Conservation (phyloP, 192 early-diverging fungal genomes). For the Backusella westeae region DNA sequence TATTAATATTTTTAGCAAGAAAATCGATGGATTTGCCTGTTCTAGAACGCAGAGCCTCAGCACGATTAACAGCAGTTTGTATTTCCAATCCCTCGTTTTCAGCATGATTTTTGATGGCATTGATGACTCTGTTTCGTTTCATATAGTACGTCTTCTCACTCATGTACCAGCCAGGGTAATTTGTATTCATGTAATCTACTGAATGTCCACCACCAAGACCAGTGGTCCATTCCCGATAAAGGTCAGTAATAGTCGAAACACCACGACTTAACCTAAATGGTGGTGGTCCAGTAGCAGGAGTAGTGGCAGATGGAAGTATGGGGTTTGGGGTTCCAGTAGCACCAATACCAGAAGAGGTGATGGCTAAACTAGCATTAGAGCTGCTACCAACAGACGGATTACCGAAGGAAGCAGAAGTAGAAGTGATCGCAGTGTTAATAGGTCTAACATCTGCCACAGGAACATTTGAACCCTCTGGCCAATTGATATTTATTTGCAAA, state of each 20-base stretch:
- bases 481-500: no score
- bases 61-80: not conserved
- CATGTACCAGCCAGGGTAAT: not conserved
- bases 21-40: no score
- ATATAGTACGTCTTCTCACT: not conserved
- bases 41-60: not conserved
- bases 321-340: not conserved
- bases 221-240: not conserved
- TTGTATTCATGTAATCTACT: not conserved
- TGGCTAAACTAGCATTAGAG: not conserved
- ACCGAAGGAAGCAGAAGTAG: not conserved
- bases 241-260: not conserved
- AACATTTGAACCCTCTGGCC: not conserved
- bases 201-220: not conserved
- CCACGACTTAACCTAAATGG: not conserved
- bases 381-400: not conserved
- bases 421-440: not conserved
- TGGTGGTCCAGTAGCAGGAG: not conserved
- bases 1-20: no score
- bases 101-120: not conserved
- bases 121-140: not conserved
- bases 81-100: not conserved
- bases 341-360: not conserved
- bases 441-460: not conserved
- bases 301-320: not conserved